Evolutionary conservation across 164 flowering plant species (phyloP), one percentile per base, ranked within the genome.

Genomic region (Dillenia suffruticosa): DNA sequence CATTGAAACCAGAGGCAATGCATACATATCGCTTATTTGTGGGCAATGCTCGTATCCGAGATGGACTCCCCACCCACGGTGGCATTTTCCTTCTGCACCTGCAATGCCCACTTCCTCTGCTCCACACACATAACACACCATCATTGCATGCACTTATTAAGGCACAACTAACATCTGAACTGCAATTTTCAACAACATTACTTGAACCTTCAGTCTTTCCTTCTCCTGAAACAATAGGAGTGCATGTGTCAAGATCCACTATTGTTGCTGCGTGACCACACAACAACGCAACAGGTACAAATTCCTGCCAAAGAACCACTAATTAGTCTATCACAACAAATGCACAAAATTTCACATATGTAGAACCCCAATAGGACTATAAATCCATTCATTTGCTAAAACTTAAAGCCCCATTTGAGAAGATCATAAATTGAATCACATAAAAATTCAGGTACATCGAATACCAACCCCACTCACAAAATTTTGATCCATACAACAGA

Each of bases 91-190:
- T 81, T 66, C 97, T 83, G 12, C 89, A 81, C 62, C 84, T 73
- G 63, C 99, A 95, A 69, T 88, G 92, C 11, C 97, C 97, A 70
- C 89, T 90, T 45, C 72, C 76, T 74, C 97, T 84, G 76, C 94
- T 92, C 99, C 99, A 95, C 8, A 90, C 73, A 63, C 99, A 95
- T 76, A 95, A 64, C 52, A 92, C 84, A 59, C 97, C 96, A 79
- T 95, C 99, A 57, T 77, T 72, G 73, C 97, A 89, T 24, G 78
- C 97, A 80, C 99, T 95, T 16, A 92, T 63, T 53, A 95, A 70
- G 3, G 94, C 84, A 63, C 77, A 84, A 73, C 43, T 67, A 68
- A 66, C 69, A 66, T 67, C 51, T 45, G 82, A 66, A 14, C 46
- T 46, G 56, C 78, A 73, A 51, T 58, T 63, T 17, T 9, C 65